A percentile compares a stretch with the other conserved stretches of the same genome.
These are phyloP conservation scores for Fusarium sambucinum DNA, from an alignment of 2,329 filamentous ascomycete species.

Conservation along the genomic window DNA sequence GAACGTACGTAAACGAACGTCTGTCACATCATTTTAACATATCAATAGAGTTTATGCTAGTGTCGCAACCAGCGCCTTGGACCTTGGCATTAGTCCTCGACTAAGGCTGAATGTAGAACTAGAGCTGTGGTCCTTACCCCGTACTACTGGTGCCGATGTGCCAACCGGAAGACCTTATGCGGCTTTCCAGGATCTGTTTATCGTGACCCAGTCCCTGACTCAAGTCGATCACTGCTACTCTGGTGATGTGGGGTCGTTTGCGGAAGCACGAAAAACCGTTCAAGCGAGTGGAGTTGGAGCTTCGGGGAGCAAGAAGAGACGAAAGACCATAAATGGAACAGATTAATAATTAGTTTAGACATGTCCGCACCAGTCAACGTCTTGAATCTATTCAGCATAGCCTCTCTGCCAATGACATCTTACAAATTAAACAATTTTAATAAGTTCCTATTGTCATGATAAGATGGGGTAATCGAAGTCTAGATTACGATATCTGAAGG, in stretches of 20 bases:
- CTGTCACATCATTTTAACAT: background rate
- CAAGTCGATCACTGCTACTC: background rate
- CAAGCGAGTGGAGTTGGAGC: background rate
- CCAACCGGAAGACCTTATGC: background rate
- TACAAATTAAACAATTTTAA: background rate
- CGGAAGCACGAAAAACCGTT: background rate
- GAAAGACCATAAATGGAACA: background rate
- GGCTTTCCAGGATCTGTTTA: background rate
- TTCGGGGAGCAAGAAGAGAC: background rate
- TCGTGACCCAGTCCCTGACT: conserved; percentile 5
- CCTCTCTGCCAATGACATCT: background rate
- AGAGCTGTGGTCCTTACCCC: background rate
- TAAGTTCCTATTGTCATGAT: rapidly evolving
- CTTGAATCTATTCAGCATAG: background rate
- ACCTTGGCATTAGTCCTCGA: background rate
- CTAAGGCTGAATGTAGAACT: background rate
- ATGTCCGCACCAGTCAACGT: background rate
- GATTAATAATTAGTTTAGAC: background rate
- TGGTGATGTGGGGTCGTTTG: background rate
- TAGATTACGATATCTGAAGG: too few relatives aligned
- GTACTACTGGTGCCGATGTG: background rate
- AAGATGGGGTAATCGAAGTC: too few relatives aligned
- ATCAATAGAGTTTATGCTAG: conserved; percentile 20
- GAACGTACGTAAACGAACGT: background rate
- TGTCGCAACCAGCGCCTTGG: background rate